These are phyloP conservation scores for Rhinocladiella similis DNA, from an alignment of 2,329 filamentous ascomycete species.

Conservation along the genomic window DNA sequence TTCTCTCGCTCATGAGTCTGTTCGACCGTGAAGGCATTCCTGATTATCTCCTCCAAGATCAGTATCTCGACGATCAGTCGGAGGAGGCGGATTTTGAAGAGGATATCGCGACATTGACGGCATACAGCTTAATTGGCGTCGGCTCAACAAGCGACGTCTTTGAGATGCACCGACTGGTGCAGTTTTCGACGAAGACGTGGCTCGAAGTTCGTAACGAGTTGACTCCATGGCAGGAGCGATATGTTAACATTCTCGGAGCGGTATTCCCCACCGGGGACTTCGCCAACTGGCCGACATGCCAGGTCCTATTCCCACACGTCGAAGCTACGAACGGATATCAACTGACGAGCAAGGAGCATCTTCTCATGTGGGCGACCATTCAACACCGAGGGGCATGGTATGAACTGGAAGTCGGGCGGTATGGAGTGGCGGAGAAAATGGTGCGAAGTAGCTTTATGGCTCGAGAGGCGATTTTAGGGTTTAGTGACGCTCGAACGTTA, in stretches of 20 bases:
- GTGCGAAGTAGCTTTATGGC: slow-evolving; percentile 3
- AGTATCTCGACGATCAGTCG: slow-evolving; percentile 21
- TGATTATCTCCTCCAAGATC: slow-evolving; percentile 26
- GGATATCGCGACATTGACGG: slow-evolving; percentile 28
- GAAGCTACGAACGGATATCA: slow-evolving; percentile 17
- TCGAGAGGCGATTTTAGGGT: slow-evolving; percentile 16
- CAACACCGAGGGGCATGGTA: slow-evolving; percentile 8
- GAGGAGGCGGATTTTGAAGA: slow-evolving; percentile 1
- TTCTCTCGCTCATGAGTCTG: slow-evolving; percentile 35
- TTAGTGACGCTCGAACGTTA: slow-evolving; percentile 23
- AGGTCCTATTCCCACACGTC: slow-evolving; percentile 32
- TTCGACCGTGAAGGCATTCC: slow-evolving; percentile 33
- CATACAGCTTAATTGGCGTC: neutral
- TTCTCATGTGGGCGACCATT: slow-evolving; percentile 2
- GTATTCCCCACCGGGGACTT: slow-evolving; percentile 29
- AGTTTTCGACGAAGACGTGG: slow-evolving; percentile 34
- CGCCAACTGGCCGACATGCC: slow-evolving; percentile 31
- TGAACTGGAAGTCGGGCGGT: neutral
- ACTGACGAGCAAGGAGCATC: slow-evolving; percentile 1
- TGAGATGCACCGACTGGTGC: slow-evolving; percentile 35
- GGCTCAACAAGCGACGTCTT: slow-evolving; percentile 5
- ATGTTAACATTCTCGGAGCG: slow-evolving; percentile 24
- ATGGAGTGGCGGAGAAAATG: slow-evolving; percentile 14
- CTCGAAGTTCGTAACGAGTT: slow-evolving; percentile 28
- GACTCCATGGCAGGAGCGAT: slow-evolving; percentile 30